These are phyloP conservation scores for Salix caprea DNA, from an alignment of 345 rosid genomes.

Conservation along the genomic window DNA sequence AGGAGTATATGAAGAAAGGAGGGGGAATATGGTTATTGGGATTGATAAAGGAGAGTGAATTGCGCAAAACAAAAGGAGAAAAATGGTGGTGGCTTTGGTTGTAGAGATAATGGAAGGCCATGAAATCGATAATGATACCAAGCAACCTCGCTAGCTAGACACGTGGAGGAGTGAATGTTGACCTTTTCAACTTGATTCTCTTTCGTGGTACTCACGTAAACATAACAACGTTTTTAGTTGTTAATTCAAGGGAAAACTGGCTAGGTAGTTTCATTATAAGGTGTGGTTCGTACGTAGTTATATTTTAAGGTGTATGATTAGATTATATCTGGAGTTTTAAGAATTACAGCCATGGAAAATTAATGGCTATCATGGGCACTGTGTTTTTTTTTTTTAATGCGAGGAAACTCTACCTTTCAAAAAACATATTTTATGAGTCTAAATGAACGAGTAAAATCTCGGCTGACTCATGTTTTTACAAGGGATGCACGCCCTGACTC, in stretches of 20 bases:
- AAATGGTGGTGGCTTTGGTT: background rate
- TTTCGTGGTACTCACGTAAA: conserved; percentile 5
- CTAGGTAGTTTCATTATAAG: background rate
- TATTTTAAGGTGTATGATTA: background rate
- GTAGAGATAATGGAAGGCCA: conserved; percentile 2
- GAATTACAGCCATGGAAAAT: too few species aligned
- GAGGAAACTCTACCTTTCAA: too few species aligned
- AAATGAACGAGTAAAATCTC: too few species aligned
- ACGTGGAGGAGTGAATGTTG: conserved; percentile 18
- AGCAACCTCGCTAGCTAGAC: conserved; percentile 1
- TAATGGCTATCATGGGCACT: too few species aligned
- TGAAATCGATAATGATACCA: background rate
- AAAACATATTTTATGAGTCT: too few species aligned
- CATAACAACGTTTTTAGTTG: background rate
- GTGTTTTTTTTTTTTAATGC: too few species aligned
- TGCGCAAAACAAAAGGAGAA: conserved; percentile 21
- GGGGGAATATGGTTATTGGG: background rate
- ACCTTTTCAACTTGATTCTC: conserved; percentile 22
- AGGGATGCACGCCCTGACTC: too few species aligned
- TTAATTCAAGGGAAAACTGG: background rate
- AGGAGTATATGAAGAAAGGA: background rate
- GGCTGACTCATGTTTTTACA: too few species aligned
- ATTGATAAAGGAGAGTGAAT: conserved; percentile 27
- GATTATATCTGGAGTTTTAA: too few species aligned
- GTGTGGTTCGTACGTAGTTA: background rate